Evolutionary conservation across 2,329 filamentous ascomycete genomes (phyloP), one percentile per base, ranked within the genome.

Genomic region (Cercospora citrullina): DNA sequence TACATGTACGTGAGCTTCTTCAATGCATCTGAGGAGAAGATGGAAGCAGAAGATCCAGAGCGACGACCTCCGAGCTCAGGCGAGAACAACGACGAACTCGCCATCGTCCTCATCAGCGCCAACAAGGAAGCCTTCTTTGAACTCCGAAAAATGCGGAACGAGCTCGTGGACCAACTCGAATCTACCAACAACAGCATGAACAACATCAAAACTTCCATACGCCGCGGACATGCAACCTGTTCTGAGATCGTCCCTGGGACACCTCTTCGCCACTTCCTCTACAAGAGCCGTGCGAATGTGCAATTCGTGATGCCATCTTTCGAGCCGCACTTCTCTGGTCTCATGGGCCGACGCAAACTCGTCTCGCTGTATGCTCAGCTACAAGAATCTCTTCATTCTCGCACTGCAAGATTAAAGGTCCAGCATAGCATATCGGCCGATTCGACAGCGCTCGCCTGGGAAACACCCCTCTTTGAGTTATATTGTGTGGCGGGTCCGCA

Each of bases 1-100:
- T 97, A 99, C 82, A 98, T 99, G 93, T 99, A 98, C 77, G 95
- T 99, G 77, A 97, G 92, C 83, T 99, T 98, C 79, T 87, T 99
- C 69, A 89, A 92, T 73, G 84, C 87, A 42, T 85, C 53, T 79
- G 84, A 26, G 83, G 63, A 45, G 48, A 64, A 60, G 26, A 36
- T 48, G 5, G 39, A 36, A 18, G 18, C 60, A 23, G 45, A 51
- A 51, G 45, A 2, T 8, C 12, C 31, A 12, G 63, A 67, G 23
- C 79, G 81, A 67, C 76, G 80, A 5, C 79, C 80, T 14, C 65
- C 75, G 62, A 74, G 76, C 5, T 82, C 74, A 6, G 69, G 71
- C 5, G 77, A 51, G 10, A 51, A 77, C 60, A 72, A 75, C 61
- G 90, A 95, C 71, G 86, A 87, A 28, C 89, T 96, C n/a, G 95